Percentiles rank a stretch among this genome's conserved stretches.
phyloP scores from a whole-genome alignment of 148 eudicot species.

The Camellia japonica region DNA sequence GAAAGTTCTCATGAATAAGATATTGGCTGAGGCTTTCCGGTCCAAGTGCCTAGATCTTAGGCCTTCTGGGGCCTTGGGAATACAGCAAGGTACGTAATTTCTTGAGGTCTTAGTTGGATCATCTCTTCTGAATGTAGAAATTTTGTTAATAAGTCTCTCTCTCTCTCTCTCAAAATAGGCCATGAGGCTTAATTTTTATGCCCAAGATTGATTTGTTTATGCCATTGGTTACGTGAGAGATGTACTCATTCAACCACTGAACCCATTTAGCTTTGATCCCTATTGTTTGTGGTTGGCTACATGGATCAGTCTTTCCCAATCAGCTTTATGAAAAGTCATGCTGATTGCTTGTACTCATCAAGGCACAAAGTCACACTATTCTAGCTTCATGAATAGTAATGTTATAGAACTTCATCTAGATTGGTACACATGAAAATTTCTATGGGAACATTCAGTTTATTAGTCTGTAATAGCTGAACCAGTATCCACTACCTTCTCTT shows the following conservation, averaged over 20 bases:
- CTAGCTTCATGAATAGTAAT: too few relatives aligned
- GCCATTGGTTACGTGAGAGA: too few relatives aligned
- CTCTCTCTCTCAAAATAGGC: too few relatives aligned
- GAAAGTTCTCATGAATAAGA: slow-evolving; percentile 58
- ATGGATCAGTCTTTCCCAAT: background rate
- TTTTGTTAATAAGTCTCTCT: too few relatives aligned
- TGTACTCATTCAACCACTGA: background rate
- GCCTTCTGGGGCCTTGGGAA: slow-evolving; percentile 35
- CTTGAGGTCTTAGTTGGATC: background rate
- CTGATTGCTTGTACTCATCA: background rate
- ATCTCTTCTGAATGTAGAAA: background rate
- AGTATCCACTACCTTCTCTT: background rate
- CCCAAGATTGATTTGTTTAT: too few relatives aligned
- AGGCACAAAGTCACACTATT: too few relatives aligned
- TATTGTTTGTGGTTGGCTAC: background rate
- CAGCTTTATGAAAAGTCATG: background rate
- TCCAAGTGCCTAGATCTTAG: slow-evolving; percentile 56
- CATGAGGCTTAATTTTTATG: too few relatives aligned
- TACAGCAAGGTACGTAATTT: slow-evolving; percentile 47
- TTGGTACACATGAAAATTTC: too few relatives aligned
- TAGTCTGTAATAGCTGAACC: too few relatives aligned
- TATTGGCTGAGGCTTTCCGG: slow-evolving; percentile 67
- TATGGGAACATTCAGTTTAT: too few relatives aligned
- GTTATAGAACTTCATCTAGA: too few relatives aligned
- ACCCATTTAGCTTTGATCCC: background rate